These are phyloP conservation scores for Didymella arachidicola DNA, from an alignment of 2,329 filamentous ascomycete species.

Conservation along the genomic window DNA sequence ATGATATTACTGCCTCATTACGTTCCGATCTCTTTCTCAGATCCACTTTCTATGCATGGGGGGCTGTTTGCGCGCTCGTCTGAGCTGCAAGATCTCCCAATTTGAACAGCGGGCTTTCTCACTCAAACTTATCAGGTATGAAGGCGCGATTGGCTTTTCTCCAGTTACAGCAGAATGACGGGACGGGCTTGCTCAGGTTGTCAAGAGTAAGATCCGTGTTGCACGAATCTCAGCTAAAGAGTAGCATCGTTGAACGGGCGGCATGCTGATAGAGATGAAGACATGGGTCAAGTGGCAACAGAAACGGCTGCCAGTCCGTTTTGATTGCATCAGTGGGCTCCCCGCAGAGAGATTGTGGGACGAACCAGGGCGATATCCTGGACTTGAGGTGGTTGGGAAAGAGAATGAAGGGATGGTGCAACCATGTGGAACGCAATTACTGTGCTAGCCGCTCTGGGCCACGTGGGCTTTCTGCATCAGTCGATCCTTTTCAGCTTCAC, in stretches of 20 bases:
- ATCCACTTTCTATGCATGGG: constrained; percentile 26
- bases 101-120: constrained; percentile 4
- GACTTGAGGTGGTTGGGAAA: constrained; percentile 31
- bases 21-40: constrained; percentile 19
- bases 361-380: constrained; percentile 27
- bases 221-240: constrained; percentile 21
- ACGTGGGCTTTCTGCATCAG: constrained; percentile 32
- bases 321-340: constrained; percentile 26
- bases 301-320: constrained; percentile 37
- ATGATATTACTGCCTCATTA: constrained; percentile 28
- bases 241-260: constrained; percentile 26
- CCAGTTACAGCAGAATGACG: constrained; percentile 1
- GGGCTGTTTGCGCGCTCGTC: constrained; percentile 11
- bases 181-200: constrained; percentile 5
- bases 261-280: constrained; percentile 24
- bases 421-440: constrained; percentile 28
- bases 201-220: constrained; percentile 17
- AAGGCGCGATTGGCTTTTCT: not conserved
- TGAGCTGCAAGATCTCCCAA: constrained; percentile 11
- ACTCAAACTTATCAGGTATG: not conserved
- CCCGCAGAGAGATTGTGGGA: constrained; percentile 30
- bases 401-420: constrained; percentile 30
- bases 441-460: constrained; percentile 22
- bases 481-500: constrained; percentile 11
- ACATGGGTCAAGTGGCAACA: constrained; percentile 28